A percentile compares a stretch with the other conserved stretches of the same genome.
Evolutionary conservation across 2,329 filamentous ascomycete species (phyloP).

Genomic region (Aspergillus sp.): DNA sequence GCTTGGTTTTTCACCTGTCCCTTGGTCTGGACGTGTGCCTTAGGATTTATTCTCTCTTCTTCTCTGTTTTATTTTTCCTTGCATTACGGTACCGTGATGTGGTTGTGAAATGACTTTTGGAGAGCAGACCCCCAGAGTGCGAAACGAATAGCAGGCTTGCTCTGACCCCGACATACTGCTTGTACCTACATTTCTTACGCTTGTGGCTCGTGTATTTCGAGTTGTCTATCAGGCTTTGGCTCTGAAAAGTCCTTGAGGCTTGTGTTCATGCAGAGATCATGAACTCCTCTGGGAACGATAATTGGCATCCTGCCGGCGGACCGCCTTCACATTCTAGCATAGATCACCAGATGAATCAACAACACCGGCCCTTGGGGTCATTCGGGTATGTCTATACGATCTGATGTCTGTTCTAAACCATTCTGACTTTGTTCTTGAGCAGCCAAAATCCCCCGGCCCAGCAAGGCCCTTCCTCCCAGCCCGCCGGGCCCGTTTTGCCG

Average conservation of each 20-base stretch:
- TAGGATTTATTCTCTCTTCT: background rate
- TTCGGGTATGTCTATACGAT: conserved; percentile 33
- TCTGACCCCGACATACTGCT: conserved; percentile 3
- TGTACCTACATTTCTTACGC: background rate
- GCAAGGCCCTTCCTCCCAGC: conserved; percentile 32
- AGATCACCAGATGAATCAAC: conserved; percentile 38
- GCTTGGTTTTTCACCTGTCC: background rate
- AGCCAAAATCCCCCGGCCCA: conserved; percentile 34
- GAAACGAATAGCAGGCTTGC: conserved; percentile 16
- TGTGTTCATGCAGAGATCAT: conserved; percentile 25
- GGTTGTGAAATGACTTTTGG: conserved; percentile 19
- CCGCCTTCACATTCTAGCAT: conserved; percentile 37
- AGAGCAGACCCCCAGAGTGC: conserved; percentile 17
- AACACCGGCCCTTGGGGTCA: conserved; percentile 36
- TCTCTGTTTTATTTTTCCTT: conserved; percentile 1
- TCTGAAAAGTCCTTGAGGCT: background rate
- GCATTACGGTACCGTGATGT: conserved; percentile 17
- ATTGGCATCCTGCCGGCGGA: conserved; percentile 35
- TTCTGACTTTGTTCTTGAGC: conserved; percentile 4
- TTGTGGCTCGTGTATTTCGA: background rate
- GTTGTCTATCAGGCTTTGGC: background rate
- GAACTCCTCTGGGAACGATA: conserved; percentile 38
- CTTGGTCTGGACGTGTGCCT: background rate
- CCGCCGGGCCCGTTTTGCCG: conserved; percentile 33
- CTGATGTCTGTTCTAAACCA: background rate